Conservation (phyloP, 306 rosid genomes). For the Luffa acutangula region DNA sequence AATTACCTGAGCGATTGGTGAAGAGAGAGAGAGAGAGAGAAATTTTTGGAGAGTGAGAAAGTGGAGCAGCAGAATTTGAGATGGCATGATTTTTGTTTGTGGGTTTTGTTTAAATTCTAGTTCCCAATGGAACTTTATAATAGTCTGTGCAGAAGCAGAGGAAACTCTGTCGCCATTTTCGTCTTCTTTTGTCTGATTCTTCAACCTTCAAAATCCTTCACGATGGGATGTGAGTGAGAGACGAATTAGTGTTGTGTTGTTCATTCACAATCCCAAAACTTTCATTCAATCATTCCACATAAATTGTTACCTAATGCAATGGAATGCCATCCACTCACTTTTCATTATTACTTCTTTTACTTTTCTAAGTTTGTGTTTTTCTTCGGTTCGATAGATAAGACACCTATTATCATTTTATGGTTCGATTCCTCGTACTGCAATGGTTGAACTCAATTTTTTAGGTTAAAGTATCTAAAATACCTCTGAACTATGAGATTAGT, state of each 20-base stretch:
- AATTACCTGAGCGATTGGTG: background rate
- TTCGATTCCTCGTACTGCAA: too few species aligned
- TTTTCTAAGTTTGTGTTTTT: too few species aligned
- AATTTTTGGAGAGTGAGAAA: background rate
- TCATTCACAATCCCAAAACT: background rate
- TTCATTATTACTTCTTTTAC: too few species aligned
- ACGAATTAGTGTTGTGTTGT: background rate
- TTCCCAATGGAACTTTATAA: background rate
- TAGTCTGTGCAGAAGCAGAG: background rate
- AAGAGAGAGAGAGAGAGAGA: background rate
- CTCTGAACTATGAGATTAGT: too few species aligned
- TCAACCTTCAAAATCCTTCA: background rate
- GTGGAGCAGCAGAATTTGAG: background rate
- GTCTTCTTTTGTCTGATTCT: background rate
- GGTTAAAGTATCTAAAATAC: too few species aligned
- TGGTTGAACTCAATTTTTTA: too few species aligned
- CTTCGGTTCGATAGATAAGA: too few species aligned
- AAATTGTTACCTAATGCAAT: background rate
- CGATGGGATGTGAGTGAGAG: background rate
- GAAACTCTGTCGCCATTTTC: background rate
- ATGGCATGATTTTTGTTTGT: background rate
- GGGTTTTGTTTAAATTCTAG: background rate
- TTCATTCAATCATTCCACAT: background rate
- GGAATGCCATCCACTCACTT: too few species aligned
- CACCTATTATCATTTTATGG: too few species aligned